Percentiles rank a stretch among this genome's conserved stretches.
Evolutionary conservation across 257 asterid genomes (phyloP).

Genomic region (Solanum dulcamara): DNA sequence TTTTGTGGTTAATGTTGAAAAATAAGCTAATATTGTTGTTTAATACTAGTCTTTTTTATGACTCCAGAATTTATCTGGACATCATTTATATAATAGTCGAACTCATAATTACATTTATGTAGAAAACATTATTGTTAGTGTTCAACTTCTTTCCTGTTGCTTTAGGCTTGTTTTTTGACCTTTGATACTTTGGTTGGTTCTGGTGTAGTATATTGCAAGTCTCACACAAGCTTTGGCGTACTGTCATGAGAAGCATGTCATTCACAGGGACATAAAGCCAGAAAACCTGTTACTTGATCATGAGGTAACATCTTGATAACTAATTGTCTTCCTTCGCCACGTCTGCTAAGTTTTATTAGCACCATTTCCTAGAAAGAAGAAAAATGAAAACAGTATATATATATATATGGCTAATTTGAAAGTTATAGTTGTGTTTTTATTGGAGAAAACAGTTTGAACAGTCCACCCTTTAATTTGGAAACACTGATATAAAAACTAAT

Average conservation of each 20-base stretch:
- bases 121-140: not conserved
- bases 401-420: no score
- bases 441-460: not conserved
- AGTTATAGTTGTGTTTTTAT: not conserved
- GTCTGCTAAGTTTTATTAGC: no score
- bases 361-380: no score
- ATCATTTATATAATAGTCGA: not conserved
- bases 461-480: not conserved
- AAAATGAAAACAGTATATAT: no score
- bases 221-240: slow-evolving; percentile 80
- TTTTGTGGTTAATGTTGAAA: not conserved
- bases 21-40: not conserved
- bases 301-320: slow-evolving; percentile 43
- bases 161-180: not conserved
- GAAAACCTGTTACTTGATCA: slow-evolving; percentile 94
- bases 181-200: slow-evolving; percentile 2
- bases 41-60: not conserved
- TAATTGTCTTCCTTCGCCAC: no score
- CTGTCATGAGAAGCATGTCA: slow-evolving; percentile 87
- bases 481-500: not conserved
- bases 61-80: not conserved
- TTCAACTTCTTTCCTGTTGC: not conserved
- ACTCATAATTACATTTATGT: not conserved
- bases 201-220: slow-evolving; percentile 59
- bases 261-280: slow-evolving; percentile 98